A percentile compares a stretch with the other conserved stretches of the same genome.
Evolutionary conservation across 2,329 filamentous ascomycete genomes (phyloP).

Genomic region (Pseudopyricularia javanii): DNA sequence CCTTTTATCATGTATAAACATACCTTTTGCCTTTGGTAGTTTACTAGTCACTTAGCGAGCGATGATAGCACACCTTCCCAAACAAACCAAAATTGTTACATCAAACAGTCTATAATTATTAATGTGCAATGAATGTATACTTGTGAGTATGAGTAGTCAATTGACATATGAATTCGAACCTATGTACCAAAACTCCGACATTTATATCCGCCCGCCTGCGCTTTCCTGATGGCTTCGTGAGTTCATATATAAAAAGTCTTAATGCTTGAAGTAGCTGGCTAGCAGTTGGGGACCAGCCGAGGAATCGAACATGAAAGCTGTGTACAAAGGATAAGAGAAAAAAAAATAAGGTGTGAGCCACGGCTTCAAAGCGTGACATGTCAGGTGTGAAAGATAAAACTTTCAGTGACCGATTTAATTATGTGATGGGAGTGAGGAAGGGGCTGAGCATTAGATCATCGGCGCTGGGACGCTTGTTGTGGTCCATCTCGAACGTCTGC

Average conservation of each 20-base stretch:
- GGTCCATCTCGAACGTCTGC: slow-evolving; percentile 90
- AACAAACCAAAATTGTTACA: background rate
- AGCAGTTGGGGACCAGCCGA: background rate
- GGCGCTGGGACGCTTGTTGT: slow-evolving; percentile 81
- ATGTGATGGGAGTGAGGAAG: slow-evolving; percentile 64
- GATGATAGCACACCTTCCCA: background rate
- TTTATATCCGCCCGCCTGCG: background rate
- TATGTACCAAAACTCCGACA: slow-evolving; percentile 1
- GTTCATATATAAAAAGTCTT: background rate
- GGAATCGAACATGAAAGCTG: background rate
- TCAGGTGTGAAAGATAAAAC: background rate
- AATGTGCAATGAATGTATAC: background rate
- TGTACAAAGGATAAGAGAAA: background rate
- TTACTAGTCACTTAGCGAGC: background rate
- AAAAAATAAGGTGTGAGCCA: background rate
- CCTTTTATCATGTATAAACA: too few species aligned
- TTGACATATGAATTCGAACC: background rate
- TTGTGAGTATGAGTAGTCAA: background rate
- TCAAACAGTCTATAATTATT: background rate
- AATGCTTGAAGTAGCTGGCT: background rate
- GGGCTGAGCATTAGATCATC: slow-evolving; percentile 78
- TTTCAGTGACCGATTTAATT: background rate
- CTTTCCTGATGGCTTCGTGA: background rate
- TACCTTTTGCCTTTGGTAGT: background rate
- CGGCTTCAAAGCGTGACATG: background rate